Base-by-base conservation (phyloP, 116 monocot genomes). In the Cymodocea nodosa region DNA sequence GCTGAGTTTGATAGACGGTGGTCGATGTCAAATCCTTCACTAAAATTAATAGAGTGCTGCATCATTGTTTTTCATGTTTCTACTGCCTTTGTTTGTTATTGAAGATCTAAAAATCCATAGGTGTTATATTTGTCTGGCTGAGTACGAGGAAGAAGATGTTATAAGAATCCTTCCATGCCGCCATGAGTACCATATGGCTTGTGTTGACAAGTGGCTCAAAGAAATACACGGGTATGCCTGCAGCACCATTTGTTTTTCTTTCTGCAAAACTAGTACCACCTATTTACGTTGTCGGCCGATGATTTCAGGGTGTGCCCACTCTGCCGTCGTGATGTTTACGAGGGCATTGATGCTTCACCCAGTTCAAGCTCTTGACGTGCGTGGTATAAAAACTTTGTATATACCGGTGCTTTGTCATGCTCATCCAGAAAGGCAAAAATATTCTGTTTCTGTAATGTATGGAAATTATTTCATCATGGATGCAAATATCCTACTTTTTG, bases 201-300 rank as follows among this genome's bases (percentile, higher is more conserved):
- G 81, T 53, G 74, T 81, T 15, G 81, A 81, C 56, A 81, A 81
- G 57, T 81, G 81, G 81, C 74, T 81, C 13, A 81, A 77, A 62
- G 81, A 81, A 59, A 81, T 81, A 30, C 81, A 81, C 22, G 67
- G 81, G 81, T 81, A 77, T 22, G 9, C 19, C 16, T 65, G 12
- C 35, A 15, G 18, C n/a, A 18, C 8, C 6, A 57, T 19, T 63
- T 72, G 8, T 23, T 51, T 37, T n/a, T 24, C 19, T 61, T 36
- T 73, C 15, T 59, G 30, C 18, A 15, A n/a, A 30, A 51, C 51
- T 71, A 49, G 50, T 56, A 20, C 6, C 51, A 35, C 50, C 25
- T 56, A 3, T 35, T 65, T 25, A 56, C 49, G 11, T 36, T 62
- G 16, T 67, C 23, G 8, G 5, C 10, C 37, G 62, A 12, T 65